A percentile compares a stretch with the other conserved stretches of the same genome.
phyloP scores from a whole-genome alignment of 129 eudicot species.

The Lactuca sativa region DNA sequence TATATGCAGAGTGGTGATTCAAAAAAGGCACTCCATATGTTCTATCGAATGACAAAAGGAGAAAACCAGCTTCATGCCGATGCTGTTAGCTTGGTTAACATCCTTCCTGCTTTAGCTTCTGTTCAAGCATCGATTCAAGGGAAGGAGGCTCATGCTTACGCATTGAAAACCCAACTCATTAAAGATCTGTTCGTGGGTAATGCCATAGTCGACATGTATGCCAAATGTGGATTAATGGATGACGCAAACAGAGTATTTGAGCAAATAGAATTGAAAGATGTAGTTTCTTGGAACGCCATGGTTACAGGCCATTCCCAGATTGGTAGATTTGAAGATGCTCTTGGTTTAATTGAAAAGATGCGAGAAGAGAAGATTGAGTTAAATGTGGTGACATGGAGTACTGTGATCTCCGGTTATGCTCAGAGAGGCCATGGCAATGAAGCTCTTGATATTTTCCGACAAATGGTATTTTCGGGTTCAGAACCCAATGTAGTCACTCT shows the following conservation, averaged over 20 bases:
- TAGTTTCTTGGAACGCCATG: conserved; percentile 81
- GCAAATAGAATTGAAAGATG: conserved; percentile 61
- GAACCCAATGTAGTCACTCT: conserved; percentile 79
- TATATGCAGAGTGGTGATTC: conserved; percentile 53
- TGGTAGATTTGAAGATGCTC: conserved; percentile 69
- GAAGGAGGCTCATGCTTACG: conserved; percentile 60
- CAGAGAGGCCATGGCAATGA: conserved; percentile 67
- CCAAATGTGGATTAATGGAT: conserved; percentile 70
- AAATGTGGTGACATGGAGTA: conserved; percentile 84
- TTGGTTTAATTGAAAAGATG: conserved; percentile 65
- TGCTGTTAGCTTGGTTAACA: conserved; percentile 65
- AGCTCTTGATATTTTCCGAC: conserved; percentile 66
- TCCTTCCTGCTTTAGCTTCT: conserved; percentile 68
- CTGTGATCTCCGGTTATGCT: conserved; percentile 79
- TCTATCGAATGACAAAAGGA: conserved; percentile 42
- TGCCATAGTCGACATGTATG: conserved; percentile 78
- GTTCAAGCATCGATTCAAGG: conserved; percentile 42
- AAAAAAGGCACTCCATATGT: conserved; percentile 44
- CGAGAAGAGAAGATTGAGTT: conserved; percentile 47
- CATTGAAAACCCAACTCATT: conserved; percentile 38
- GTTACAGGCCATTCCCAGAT: conserved; percentile 73
- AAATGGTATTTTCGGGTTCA: conserved; percentile 53
- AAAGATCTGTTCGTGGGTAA: conserved; percentile 77
- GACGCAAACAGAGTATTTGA: conserved; percentile 53
- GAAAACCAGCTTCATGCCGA: conserved; percentile 38